Evolutionary conservation across 768 basidiomycete genomes (phyloP), one percentile per base, ranked within the genome.

Genomic region (Tephrocybe sp.): DNA sequence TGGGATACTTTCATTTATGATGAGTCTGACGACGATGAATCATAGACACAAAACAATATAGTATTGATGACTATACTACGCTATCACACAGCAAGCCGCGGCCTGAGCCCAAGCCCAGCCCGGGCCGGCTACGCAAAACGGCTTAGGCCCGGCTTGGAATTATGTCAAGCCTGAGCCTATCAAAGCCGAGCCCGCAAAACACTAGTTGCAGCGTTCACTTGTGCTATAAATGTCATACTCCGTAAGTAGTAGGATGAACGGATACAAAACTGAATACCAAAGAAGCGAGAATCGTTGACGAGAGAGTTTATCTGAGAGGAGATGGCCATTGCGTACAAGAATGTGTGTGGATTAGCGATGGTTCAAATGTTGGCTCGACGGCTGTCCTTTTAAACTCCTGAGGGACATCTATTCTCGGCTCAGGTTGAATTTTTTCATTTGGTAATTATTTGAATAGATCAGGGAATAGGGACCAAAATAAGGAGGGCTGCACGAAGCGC

Each of bases 221-320:
- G 59, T 12, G 54, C 59, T 60, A 30, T 39, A 20, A 32, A 35
- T 13, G n/a, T 48, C 10, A 17, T 30, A 39, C 30, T 32, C 30
- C 49, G 13, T 3, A 46, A 20, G n/a, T n/a, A 17, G 11, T n/a
- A 17, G 16, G 17, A 31, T 34, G 13, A 38, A 14, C 3, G 5
- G 5, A 4, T 4, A 30, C 7, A 35, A 32, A 1, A 6, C 30
- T 3, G 42, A 56, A 4, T 13, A 60, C 59, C 36, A 36, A 60
- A 58, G 49, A 53, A 58, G 23, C 59, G 49, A 45, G 39, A 26
- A 48, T 60, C 56, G 33, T 42, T 33, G 11, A 48, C 47, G n/a
- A 60, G 53, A 14, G 53, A 33, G 12, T 58, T 56, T 16, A 60
- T 44, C 5, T 41, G 53, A 48, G 39, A 35, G 22, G 53, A 53